phyloP scores from a whole-genome alignment of 768 basidiomycete species.

The Leccinum olivaceopallidum region DNA sequence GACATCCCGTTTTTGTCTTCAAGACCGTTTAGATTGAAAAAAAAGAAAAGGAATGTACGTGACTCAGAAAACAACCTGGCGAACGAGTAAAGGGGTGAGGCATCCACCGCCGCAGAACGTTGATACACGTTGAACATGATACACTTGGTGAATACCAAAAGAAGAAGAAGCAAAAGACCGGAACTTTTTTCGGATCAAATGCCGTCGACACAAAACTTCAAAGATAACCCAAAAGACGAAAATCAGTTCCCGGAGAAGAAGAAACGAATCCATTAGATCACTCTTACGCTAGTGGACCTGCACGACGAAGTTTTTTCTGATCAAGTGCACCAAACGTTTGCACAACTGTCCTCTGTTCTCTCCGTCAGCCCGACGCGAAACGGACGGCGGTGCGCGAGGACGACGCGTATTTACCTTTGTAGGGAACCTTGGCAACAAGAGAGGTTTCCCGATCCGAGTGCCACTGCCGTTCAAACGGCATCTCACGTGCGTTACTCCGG shows the following conservation, averaged over 20 bases:
- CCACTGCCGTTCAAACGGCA: background rate
- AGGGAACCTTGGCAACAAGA: background rate
- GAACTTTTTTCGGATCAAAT: background rate
- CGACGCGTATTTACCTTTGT: background rate
- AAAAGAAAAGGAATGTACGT: background rate
- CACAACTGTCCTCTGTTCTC: background rate
- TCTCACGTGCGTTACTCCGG: background rate
- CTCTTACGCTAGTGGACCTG: background rate
- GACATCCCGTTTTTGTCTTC: background rate
- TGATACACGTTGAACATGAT: slow-evolving; percentile 30
- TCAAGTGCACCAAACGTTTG: background rate
- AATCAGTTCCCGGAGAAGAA: background rate
- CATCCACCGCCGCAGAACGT: slow-evolving; percentile 5
- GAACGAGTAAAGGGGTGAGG: background rate
- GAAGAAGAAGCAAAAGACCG: background rate
- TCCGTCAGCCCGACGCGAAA: background rate
- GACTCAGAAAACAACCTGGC: slow-evolving; percentile 1
- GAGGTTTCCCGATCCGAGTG: background rate
- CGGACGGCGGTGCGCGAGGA: background rate
- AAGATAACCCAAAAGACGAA: background rate
- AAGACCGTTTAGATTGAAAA: background rate
- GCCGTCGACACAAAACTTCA: background rate
- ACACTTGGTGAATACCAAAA: slow-evolving; percentile 13
- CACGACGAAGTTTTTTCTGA: background rate
- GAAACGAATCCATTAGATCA: background rate